A percentile compares a stretch with the other conserved stretches of the same genome.
Evolutionary conservation across 2,329 filamentous ascomycete genomes (phyloP).

Genomic region (Phaeophleospora eucalypticola): DNA sequence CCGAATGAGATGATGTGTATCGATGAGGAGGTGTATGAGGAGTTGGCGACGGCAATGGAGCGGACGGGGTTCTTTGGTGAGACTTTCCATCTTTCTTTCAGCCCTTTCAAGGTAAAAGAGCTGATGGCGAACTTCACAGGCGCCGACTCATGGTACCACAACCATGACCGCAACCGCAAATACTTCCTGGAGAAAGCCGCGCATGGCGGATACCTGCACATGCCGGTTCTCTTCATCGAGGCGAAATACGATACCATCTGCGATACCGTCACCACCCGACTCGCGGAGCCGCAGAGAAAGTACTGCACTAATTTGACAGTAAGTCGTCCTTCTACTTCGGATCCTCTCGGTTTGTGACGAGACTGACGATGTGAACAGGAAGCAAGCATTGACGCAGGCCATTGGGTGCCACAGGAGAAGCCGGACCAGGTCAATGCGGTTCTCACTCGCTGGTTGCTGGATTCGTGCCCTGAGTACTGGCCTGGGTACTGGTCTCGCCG

Average conservation of each 20-base stretch:
- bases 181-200: constrained; percentile 38
- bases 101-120: no score
- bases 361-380: background rate
- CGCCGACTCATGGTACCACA: no score
- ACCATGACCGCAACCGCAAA: constrained; percentile 41
- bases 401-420: constrained; percentile 28
- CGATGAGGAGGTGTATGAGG: constrained; percentile 29
- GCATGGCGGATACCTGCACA: constrained; percentile 33
- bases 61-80: constrained; percentile 39
- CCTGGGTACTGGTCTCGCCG: constrained; percentile 18
- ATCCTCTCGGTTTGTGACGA: background rate
- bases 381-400: constrained; percentile 19
- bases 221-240: constrained; percentile 39
- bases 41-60: constrained; percentile 35
- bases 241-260: constrained; percentile 40
- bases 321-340: constrained; percentile 25
- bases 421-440: constrained; percentile 23
- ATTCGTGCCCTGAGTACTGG: constrained; percentile 19
- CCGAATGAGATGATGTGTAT: constrained; percentile 28
- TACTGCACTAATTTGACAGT: constrained; percentile 39
- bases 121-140: no score
- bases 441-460: constrained; percentile 25
- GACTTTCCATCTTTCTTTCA: no score
- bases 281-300: constrained; percentile 36
- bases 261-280: constrained; percentile 31